Percentiles rank a stretch among this genome's conserved stretches.
phyloP scores from a whole-genome alignment of 352 stramenopile species.

The Plasmopara viticola region DNA sequence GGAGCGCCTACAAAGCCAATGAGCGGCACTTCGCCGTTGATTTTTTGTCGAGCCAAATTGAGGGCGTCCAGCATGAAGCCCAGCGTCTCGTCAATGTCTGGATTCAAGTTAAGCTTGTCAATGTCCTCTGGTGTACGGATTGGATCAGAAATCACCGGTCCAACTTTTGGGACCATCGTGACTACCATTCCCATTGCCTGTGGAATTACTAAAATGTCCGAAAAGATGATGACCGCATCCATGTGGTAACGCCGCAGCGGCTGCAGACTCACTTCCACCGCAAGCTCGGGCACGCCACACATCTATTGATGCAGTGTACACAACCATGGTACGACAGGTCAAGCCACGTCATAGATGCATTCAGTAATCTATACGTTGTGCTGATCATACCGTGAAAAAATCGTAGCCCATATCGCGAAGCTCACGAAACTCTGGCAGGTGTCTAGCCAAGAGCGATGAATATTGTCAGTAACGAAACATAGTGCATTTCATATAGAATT shows the following conservation, averaged over 20 bases:
- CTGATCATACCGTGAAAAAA: conserved; percentile 66
- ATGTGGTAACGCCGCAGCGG: conserved; percentile 91
- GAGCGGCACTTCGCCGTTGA: conserved; percentile 91
- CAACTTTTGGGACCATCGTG: conserved; percentile 92
- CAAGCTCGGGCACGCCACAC: conserved; percentile 78
- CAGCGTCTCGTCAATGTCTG: conserved; percentile 90
- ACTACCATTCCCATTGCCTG: conserved; percentile 96
- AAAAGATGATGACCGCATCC: conserved; percentile 98
- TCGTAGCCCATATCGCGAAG: conserved; percentile 78
- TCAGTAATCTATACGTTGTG: conserved; percentile 1
- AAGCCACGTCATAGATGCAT: no score
- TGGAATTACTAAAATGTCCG: conserved; percentile 97
- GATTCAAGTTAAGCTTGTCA: conserved; percentile 82
- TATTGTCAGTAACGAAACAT: neutral
- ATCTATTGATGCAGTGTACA: conserved; percentile 32
- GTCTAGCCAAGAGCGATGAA: conserved; percentile 22
- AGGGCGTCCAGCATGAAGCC: conserved; percentile 95
- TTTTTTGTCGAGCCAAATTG: conserved; percentile 88
- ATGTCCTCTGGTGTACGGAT: conserved; percentile 86
- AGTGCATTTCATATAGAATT: neutral
- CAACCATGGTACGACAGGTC: no score
- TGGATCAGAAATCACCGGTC: conserved; percentile 75
- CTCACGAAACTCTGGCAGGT: conserved; percentile 84
- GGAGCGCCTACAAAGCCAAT: conserved; percentile 97
- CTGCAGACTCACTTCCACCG: conserved; percentile 96